These are phyloP conservation scores for Neurospora sp. DNA, from an alignment of 495 filamentous ascomycete genomes.

Conservation along the genomic window DNA sequence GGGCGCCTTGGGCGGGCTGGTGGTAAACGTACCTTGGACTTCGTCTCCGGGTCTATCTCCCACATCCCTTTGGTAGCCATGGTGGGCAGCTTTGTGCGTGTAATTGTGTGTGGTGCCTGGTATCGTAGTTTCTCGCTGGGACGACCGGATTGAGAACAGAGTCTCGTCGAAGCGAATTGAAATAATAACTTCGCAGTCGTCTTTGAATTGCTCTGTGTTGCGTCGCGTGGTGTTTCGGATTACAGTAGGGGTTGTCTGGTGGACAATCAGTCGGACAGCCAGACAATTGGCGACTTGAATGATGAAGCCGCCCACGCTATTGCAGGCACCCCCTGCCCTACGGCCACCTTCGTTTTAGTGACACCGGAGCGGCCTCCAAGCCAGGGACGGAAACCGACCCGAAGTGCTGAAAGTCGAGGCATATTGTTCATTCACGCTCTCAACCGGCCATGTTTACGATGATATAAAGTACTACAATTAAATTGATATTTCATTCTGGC, in stretches of 20 bases:
- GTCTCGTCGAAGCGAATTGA: neutral
- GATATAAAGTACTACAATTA: neutral
- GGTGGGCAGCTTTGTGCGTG: slow-evolving; percentile 4
- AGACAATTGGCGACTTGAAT: neutral
- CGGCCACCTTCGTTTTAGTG: neutral
- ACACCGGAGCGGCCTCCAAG: neutral
- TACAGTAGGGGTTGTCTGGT: neutral
- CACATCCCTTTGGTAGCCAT: slow-evolving; percentile 62
- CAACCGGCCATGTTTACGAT: neutral
- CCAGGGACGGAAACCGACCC: neutral
- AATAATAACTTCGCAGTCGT: neutral
- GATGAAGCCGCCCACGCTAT: neutral
- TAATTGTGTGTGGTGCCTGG: neutral
- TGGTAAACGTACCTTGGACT: slow-evolving; percentile 63
- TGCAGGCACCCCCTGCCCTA: neutral
- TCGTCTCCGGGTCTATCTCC: slow-evolving; percentile 95
- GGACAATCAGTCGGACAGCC: neutral
- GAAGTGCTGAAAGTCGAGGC: neutral
- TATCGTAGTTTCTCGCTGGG: neutral
- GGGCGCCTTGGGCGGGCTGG: neutral
- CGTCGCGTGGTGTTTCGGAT: neutral
- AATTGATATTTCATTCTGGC: neutral
- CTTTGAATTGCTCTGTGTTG: neutral
- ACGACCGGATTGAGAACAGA: neutral
- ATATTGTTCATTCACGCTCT: neutral